Evolutionary conservation across 75 land plant species (phyloP), one percentile per base, ranked within the genome.

Genomic region (Pinus taeda): DNA sequence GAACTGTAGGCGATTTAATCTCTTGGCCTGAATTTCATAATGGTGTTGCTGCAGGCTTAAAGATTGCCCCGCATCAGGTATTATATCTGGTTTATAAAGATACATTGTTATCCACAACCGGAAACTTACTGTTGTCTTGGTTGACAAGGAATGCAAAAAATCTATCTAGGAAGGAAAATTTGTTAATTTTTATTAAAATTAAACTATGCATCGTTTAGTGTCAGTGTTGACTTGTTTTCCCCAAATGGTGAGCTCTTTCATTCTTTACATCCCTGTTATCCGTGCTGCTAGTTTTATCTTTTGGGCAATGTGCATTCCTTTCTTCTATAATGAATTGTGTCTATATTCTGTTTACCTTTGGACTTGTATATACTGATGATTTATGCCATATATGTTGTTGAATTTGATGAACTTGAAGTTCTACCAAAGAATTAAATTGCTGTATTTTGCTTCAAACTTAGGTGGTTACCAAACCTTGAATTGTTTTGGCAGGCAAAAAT

Each of bases 21-120:
- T 84, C 93, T 33, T 97, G 99, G 99, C 96, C 99, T 11, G 98
- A 97, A 76, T 97, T 95, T 83, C 99, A 97, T 78, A 97, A 97
- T 89, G 98, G 98, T 77, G 99, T 97, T 75, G 99, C 99, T 82
- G 98, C 98, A 78, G 98, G 99, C 15, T 82, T 97, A 60, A 85
- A 88, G 62, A 81, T 97, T 60, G 94, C 98, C 29, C 99, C 96
- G 12, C 77, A 90, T 71, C 96, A 97, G 94, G 98, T 96, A 66
- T 49, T 49, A 49, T 9, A 49, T 2, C 11, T 49, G 55, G 55
- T 49, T 49, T 49, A 1, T 49, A 49, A 8, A 39, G 42, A 39
- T 39, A 6, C 5, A 39, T 39, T 4, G 42, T 39, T 39, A 39
- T 39, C 42, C 42, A 39, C 4, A 39, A 39, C 42, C 42, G 42